Evolutionary conservation across 2,329 filamentous ascomycete genomes (phyloP).

Genomic region (Coccinonectria pachysandricola): DNA sequence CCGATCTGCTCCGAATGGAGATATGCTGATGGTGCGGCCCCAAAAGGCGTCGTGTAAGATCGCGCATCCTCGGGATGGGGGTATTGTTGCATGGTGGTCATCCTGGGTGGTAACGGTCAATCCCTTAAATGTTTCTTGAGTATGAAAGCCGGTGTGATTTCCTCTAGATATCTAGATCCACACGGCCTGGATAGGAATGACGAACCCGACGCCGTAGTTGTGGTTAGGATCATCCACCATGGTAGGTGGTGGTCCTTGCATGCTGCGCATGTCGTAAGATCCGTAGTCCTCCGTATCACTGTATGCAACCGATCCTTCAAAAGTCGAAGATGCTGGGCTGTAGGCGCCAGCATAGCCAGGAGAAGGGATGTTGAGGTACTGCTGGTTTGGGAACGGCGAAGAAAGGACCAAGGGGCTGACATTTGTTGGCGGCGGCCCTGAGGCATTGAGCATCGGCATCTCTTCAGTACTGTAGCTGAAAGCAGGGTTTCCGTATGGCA

Average conservation of each 20-base stretch:
- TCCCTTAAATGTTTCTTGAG: slow-evolving; percentile 33
- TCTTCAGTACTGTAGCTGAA: slow-evolving; percentile 58
- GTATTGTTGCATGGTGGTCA: slow-evolving; percentile 34
- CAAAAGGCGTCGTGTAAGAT: slow-evolving; percentile 26
- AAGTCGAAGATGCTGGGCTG: slow-evolving; percentile 53
- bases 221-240: slow-evolving; percentile 34
- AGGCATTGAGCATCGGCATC: slow-evolving; percentile 43
- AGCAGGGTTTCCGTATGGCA: slow-evolving; percentile 45
- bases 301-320: slow-evolving; percentile 51
- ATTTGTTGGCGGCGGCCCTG: slow-evolving; percentile 31
- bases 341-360: slow-evolving; percentile 48
- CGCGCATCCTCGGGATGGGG: slow-evolving; percentile 33
- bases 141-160: slow-evolving; percentile 30
- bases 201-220: slow-evolving; percentile 44
- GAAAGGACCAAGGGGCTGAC: slow-evolving; percentile 47
- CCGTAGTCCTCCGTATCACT: slow-evolving; percentile 51
- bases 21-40: slow-evolving; percentile 34
- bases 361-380: slow-evolving; percentile 55
- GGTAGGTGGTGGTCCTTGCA: slow-evolving; percentile 35
- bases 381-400: slow-evolving; percentile 42
- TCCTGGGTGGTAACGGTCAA: slow-evolving; percentile 47
- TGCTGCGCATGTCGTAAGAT: slow-evolving; percentile 35
- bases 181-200: slow-evolving; percentile 52
- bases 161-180: slow-evolving; percentile 42
- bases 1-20: slow-evolving; percentile 31